Percentiles rank a stretch among this genome's conserved stretches.
Evolutionary conservation across 2,329 filamentous ascomycete species (phyloP).

Genomic region (Trichoderma sp.): DNA sequence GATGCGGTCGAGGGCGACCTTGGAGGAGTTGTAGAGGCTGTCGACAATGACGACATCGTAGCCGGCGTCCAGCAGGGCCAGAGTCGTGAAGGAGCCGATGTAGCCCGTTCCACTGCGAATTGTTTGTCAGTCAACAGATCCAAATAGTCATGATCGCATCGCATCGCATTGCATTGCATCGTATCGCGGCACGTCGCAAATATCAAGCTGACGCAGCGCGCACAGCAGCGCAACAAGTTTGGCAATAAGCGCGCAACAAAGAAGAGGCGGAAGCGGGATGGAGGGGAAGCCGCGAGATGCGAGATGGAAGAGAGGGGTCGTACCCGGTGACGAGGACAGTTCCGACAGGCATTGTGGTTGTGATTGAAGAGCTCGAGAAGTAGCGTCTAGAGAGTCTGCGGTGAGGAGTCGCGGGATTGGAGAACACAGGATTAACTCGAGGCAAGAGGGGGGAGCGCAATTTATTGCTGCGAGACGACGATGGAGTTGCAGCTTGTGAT

Average conservation of each 20-base stretch:
- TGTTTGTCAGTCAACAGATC: slow-evolving; percentile 29
- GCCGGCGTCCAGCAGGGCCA: slow-evolving; percentile 87
- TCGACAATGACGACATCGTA: slow-evolving; percentile 98
- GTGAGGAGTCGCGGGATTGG: slow-evolving; percentile 3
- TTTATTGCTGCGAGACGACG: slow-evolving; percentile 16
- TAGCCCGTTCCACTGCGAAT: slow-evolving; percentile 86
- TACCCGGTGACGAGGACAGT: slow-evolving; percentile 93
- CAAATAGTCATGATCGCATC: background rate
- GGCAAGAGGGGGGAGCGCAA: slow-evolving; percentile 20
- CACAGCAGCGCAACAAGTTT: background rate
- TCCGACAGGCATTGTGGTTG: slow-evolving; percentile 69
- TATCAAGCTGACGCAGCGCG: background rate
- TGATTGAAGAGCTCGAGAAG: background rate
- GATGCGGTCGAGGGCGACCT: slow-evolving; percentile 90
- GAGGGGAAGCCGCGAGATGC: background rate
- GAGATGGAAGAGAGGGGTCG: slow-evolving; percentile 20
- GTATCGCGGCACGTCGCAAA: background rate
- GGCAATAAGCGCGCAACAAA: background rate
- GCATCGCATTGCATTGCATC: background rate
- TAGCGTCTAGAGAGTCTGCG: background rate
- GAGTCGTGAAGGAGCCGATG: slow-evolving; percentile 95
- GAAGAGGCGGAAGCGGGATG: background rate
- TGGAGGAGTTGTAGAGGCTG: slow-evolving; percentile 95
- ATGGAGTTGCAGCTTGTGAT: slow-evolving; percentile 1
- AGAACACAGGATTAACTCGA: background rate